Evolutionary conservation across 2,329 filamentous ascomycete species (phyloP).

Genomic region (Xylaria sp.): DNA sequence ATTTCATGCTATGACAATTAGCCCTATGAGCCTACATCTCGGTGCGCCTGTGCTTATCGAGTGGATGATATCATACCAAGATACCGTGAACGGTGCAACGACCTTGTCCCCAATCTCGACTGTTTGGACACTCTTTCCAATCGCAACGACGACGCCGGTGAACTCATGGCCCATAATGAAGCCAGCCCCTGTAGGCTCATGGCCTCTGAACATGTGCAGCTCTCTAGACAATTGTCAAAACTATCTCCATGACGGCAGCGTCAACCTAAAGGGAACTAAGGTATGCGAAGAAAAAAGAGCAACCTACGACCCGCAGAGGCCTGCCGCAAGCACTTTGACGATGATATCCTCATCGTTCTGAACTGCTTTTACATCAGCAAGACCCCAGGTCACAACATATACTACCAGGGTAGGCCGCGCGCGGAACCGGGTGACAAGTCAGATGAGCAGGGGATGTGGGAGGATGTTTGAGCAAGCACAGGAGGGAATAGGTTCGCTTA

Average conservation of each 20-base stretch:
- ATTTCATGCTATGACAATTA: conserved; percentile 64
- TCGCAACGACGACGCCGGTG: conserved; percentile 77
- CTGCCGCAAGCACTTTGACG: conserved; percentile 84
- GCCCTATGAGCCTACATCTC: neutral
- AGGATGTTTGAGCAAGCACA: conserved; percentile 8
- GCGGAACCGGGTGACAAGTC: conserved; percentile 14
- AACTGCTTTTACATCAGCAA: conserved; percentile 57
- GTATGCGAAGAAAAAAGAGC: conserved; percentile 13
- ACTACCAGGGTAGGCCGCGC: conserved; percentile 6
- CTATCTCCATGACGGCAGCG: conserved; percentile 12
- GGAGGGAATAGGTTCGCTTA: conserved; percentile 44
- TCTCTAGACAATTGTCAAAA: conserved; percentile 65
- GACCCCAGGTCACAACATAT: neutral
- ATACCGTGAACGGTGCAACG: conserved; percentile 85
- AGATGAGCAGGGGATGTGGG: conserved; percentile 5
- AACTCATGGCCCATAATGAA: conserved; percentile 87
- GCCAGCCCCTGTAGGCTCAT: conserved; percentile 74
- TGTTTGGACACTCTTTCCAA: conserved; percentile 74
- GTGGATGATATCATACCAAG: conserved; percentile 66
- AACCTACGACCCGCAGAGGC: conserved; percentile 85
- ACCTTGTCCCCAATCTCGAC: conserved; percentile 80
- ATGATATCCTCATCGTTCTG: conserved; percentile 79
- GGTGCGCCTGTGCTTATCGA: neutral
- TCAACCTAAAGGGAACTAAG: conserved; percentile 1
- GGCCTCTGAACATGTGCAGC: conserved; percentile 86